Evolutionary conservation across 805 yeast species (phyloP).

Genomic region (Suhomyces prunicola): DNA sequence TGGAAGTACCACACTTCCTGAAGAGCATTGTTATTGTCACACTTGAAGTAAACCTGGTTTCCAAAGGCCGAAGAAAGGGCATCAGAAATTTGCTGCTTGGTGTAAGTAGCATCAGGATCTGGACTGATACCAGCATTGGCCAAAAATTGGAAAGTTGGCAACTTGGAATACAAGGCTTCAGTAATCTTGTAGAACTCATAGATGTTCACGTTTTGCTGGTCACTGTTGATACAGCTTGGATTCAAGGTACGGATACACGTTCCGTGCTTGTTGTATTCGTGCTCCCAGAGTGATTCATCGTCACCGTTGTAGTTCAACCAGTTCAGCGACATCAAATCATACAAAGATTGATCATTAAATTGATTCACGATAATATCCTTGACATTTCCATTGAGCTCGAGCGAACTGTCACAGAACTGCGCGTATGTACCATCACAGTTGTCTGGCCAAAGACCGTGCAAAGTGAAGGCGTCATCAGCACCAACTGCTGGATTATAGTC

Average conservation of each 20-base stretch:
- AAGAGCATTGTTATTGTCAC: slow-evolving; percentile 47
- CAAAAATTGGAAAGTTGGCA: slow-evolving; percentile 69
- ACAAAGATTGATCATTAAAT: slow-evolving; percentile 49
- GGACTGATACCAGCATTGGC: slow-evolving; percentile 72
- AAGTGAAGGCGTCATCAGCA: slow-evolving; percentile 66
- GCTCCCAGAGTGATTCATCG: slow-evolving; percentile 76
- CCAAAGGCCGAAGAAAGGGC: slow-evolving; percentile 49
- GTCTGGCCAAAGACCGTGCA: slow-evolving; percentile 90
- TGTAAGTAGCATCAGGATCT: slow-evolving; percentile 51
- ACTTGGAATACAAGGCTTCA: slow-evolving; percentile 51
- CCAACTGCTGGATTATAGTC: slow-evolving; percentile 75
- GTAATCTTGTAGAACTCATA: slow-evolving; percentile 68
- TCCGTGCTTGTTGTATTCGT: slow-evolving; percentile 92
- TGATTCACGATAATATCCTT: slow-evolving; percentile 28
- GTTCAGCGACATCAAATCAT: slow-evolving; percentile 50
- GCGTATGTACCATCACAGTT: slow-evolving; percentile 78
- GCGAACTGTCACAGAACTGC: slow-evolving; percentile 67
- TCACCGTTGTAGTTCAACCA: slow-evolving; percentile 77
- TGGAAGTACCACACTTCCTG: slow-evolving; percentile 28
- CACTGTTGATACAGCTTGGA: slow-evolving; percentile 59
- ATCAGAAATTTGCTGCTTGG: slow-evolving; percentile 50
- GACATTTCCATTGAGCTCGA: slow-evolving; percentile 29
- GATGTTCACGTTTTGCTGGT: slow-evolving; percentile 42
- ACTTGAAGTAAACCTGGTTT: slow-evolving; percentile 56
- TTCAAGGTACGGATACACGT: slow-evolving; percentile 83